These are phyloP conservation scores for Colletotrichum magnum DNA, from an alignment of 2,329 filamentous ascomycete species.

Conservation along the genomic window DNA sequence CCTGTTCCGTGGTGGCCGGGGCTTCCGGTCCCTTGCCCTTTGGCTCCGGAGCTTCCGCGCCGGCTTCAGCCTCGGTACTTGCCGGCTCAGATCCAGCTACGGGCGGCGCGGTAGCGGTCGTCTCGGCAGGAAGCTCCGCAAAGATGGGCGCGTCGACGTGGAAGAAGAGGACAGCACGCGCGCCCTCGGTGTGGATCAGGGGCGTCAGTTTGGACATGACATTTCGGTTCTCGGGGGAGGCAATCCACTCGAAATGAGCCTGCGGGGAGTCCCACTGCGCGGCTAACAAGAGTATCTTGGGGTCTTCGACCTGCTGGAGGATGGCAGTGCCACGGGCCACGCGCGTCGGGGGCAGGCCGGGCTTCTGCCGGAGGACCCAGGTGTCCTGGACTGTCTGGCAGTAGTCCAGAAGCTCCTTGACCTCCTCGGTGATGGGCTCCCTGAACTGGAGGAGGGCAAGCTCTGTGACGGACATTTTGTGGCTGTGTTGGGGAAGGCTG, in stretches of 20 bases:
- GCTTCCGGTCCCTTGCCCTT: slow-evolving; percentile 30
- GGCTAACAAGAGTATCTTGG: slow-evolving; percentile 57
- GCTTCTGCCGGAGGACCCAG: slow-evolving; percentile 55
- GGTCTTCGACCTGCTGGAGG: slow-evolving; percentile 54
- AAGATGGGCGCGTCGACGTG: slow-evolving; percentile 56
- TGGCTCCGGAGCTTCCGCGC: not conserved
- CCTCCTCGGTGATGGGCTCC: slow-evolving; percentile 47
- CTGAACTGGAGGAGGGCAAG: slow-evolving; percentile 53
- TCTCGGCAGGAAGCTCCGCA: not conserved
- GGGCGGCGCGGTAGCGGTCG: not conserved
- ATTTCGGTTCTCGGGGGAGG: slow-evolving; percentile 55
- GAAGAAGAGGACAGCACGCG: slow-evolving; percentile 53
- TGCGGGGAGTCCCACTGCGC: slow-evolving; percentile 60
- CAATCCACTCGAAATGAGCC: slow-evolving; percentile 60
- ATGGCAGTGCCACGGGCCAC: slow-evolving; percentile 51
- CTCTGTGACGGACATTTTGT: slow-evolving; percentile 56
- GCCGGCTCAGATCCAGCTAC: slow-evolving; percentile 34
- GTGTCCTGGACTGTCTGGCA: slow-evolving; percentile 54
- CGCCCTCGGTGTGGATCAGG: slow-evolving; percentile 51
- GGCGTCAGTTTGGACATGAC: slow-evolving; percentile 51
- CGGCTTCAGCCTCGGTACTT: not conserved
- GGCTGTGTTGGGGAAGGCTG: not conserved
- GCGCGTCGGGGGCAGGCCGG: slow-evolving; percentile 53
- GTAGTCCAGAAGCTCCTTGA: slow-evolving; percentile 50
- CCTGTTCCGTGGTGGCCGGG: slow-evolving; percentile 3